A percentile compares a stretch with the other conserved stretches of the same genome.
Conservation (phyloP, 257 asterid species). For the Coffea eugenioides region DNA sequence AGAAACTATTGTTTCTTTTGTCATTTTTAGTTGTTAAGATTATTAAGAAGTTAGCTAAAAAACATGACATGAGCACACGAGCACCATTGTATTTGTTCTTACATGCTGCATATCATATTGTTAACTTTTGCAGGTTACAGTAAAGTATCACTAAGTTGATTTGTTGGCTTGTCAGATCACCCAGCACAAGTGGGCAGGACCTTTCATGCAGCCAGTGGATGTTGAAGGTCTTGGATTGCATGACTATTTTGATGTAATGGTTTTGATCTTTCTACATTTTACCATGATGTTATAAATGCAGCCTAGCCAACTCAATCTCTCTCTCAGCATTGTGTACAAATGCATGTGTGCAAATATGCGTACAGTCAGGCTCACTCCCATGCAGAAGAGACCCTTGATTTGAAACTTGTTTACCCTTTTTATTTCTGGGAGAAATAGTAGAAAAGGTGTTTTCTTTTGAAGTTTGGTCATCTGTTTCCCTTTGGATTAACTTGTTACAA, state of each 20-base stretch:
- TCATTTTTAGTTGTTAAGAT: too few relatives aligned
- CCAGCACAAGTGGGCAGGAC: conserved; percentile 86
- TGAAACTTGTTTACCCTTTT: neutral
- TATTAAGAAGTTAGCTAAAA: neutral
- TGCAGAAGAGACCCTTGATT: neutral
- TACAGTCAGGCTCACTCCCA: neutral
- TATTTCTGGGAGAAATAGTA: neutral
- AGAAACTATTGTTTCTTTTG: too few relatives aligned
- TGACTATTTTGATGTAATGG: conserved; percentile 71
- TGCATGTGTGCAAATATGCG: neutral
- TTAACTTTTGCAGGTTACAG: neutral
- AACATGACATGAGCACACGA: neutral
- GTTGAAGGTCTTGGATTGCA: conserved; percentile 83
- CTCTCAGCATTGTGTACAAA: neutral
- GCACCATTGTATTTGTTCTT: neutral
- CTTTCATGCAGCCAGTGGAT: conserved; percentile 92
- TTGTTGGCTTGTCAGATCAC: conserved; percentile 54
- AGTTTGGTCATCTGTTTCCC: too few relatives aligned
- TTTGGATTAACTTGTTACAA: neutral
- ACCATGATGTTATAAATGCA: neutral
- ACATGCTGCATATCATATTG: neutral
- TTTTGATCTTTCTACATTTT: neutral
- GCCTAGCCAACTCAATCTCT: neutral
- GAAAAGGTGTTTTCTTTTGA: neutral
- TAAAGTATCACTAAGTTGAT: neutral